These are phyloP conservation scores for Bipolaris bicolor DNA, from an alignment of 2,329 filamentous ascomycete species.

Conservation along the genomic window DNA sequence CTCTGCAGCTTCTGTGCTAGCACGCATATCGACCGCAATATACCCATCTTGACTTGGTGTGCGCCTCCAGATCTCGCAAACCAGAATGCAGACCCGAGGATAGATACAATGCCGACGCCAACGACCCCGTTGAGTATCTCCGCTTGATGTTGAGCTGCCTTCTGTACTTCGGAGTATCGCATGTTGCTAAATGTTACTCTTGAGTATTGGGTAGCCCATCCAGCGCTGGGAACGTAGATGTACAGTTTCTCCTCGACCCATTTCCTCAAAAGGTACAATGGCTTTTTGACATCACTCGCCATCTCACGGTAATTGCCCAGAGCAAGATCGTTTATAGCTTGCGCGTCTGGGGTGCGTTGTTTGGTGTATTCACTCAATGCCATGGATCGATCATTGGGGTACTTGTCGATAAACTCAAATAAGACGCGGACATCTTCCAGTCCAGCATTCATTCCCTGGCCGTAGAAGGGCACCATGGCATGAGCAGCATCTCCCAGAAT, in stretches of 20 bases:
- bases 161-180: conserved; percentile 82
- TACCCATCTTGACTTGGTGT: conserved; percentile 33
- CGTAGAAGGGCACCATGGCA: conserved; percentile 98
- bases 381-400: conserved; percentile 52
- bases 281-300: conserved; percentile 81
- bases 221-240: conserved; percentile 74
- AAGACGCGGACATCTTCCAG: conserved; percentile 92
- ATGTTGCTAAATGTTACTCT: conserved; percentile 94
- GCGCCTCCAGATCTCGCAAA: conserved; percentile 32
- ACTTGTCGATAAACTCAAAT: conserved; percentile 78
- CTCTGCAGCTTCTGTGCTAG: conserved; percentile 31
- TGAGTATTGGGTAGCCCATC: conserved; percentile 92
- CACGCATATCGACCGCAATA: conserved; percentile 37
- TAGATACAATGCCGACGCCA: conserved; percentile 26
- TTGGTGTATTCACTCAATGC: conserved; percentile 77
- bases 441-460: conserved; percentile 96
- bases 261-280: conserved; percentile 80
- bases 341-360: conserved; percentile 76
- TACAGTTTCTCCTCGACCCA: conserved; percentile 83
- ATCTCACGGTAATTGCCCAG: conserved; percentile 93
- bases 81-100: conserved; percentile 27
- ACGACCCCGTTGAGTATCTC: conserved; percentile 41
- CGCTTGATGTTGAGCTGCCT: conserved; percentile 61
- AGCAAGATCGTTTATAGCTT: conserved; percentile 91
- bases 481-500: conserved; percentile 94